Base-by-base conservation (phyloP, 164 flowering plant genomes). In the Vitis labrusca region DNA sequence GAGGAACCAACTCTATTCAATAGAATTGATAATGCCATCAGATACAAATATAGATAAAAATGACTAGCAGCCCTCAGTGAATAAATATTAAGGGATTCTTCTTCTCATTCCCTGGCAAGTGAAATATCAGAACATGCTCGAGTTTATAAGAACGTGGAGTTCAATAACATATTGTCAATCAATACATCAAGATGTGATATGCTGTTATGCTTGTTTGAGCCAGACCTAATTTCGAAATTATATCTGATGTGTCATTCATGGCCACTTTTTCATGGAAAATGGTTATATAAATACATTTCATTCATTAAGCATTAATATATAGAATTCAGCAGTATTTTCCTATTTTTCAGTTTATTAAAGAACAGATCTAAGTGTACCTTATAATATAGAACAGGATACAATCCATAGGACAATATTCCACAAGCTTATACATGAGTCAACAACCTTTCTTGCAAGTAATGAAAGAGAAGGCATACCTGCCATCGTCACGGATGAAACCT, bases 401-500 rank as follows among this genome's bases (percentile, higher is more conserved):
- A 23, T 23, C 12, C 37, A 23, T 59, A 37, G 10, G 10, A 59
- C 61, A 27, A 27, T 23, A 8, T 23, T 27, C 37, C 37, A 23
- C 27, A 29, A 59, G 10, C 27, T 13, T 9, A 19, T 27, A 10
- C 29, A 23, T 3, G 13, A 27, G 10, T 59, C 27, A 13, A 59
- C 4, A 59, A 8, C 58, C 37, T 3, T n/a, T 19, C 37, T 51
- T 30, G 23, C 63, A 52, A n/a, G 30, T 55, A 19, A 47, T 17
- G 23, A 65, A 10, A 61, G 13, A 29, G 13, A 65, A 55, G 47
- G 9, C 66, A 58, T 79, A 89, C 99, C 99, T 91, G 73, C 93
- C 97, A 86, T 92, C 92, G 82, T 95, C 97, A 63, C 83, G 71
- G 68, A 95, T 90, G 65, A 66, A 89, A 15, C 99, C 99, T 84